Percentiles rank a stretch among this genome's conserved stretches.
Conservation (phyloP, 148 eudicot genomes). For the Chenopodium quinoa region DNA sequence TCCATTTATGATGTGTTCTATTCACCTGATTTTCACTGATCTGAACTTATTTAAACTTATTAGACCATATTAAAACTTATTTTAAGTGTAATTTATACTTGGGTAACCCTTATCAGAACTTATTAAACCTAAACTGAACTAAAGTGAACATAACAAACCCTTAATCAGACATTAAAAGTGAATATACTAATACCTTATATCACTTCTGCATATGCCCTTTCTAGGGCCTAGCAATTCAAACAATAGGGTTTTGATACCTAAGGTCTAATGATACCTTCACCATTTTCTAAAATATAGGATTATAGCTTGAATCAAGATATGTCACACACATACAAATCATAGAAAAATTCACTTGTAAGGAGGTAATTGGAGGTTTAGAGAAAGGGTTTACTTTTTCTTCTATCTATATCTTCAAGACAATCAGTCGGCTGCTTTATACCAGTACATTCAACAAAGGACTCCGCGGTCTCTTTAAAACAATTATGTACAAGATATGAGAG, state of each 20-base stretch:
- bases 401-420: slow-evolving; percentile 79
- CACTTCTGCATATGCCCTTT: neutral
- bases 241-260: neutral
- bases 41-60: too few relatives aligned
- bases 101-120: too few relatives aligned
- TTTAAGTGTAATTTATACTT: too few relatives aligned
- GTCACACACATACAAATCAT: neutral
- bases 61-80: too few relatives aligned
- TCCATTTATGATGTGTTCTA: neutral
- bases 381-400: slow-evolving; percentile 62
- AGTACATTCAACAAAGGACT: slow-evolving; percentile 59
- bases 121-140: too few relatives aligned
- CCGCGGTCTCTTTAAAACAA: slow-evolving; percentile 78
- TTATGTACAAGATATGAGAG: slow-evolving; percentile 90
- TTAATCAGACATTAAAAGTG: neutral
- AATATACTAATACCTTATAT: neutral
- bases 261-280: neutral
- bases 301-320: neutral
- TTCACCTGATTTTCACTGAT: too few relatives aligned
- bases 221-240: neutral
- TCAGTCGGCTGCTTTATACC: slow-evolving; percentile 54
- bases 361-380: neutral
- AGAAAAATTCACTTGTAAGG: neutral
- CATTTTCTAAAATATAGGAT: neutral
- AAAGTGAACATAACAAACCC: too few relatives aligned